A percentile compares a stretch with the other conserved stretches of the same genome.
These are phyloP conservation scores for Beauveria sp. DNA, from an alignment of 2,329 filamentous ascomycete genomes.

Conservation along the genomic window DNA sequence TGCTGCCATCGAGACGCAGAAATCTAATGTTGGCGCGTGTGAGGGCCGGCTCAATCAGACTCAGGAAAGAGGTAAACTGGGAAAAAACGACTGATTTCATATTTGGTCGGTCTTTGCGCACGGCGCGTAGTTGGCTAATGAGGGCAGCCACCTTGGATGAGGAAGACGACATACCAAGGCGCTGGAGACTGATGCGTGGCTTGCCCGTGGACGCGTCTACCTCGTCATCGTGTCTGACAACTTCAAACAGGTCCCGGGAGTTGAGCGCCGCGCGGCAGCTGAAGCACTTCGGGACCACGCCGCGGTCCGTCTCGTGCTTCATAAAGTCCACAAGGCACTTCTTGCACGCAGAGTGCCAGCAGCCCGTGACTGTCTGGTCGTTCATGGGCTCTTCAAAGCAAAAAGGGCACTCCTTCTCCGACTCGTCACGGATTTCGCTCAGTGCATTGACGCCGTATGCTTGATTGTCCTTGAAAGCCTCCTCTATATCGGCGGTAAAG, in stretches of 20 bases:
- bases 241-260: conserved; percentile 81
- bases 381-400: conserved; percentile 95
- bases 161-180: conserved; percentile 56
- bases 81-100: conserved; percentile 92
- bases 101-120: conserved; percentile 57
- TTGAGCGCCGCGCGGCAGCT: conserved; percentile 82
- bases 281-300: conserved; percentile 74
- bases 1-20: conserved; percentile 85
- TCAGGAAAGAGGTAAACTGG: conserved; percentile 94
- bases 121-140: conserved; percentile 62
- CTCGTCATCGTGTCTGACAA: conserved; percentile 69
- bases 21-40: conserved; percentile 63
- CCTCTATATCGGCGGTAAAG: conserved; percentile 65
- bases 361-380: conserved; percentile 87
- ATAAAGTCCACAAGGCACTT: conserved; percentile 88
- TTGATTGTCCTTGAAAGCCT: conserved; percentile 52
- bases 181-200: conserved; percentile 52
- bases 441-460: conserved; percentile 78
- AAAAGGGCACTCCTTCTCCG: conserved; percentile 83
- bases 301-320: conserved; percentile 72
- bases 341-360: conserved; percentile 97
- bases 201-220: conserved; percentile 36
- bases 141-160: conserved; percentile 85
- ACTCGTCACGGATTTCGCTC: conserved; percentile 84
- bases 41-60: conserved; percentile 80